A percentile compares a stretch with the other conserved stretches of the same genome.
Conservation (phyloP, 2,329 filamentous ascomycete species). For the Scortechinia acanthostroma region DNA sequence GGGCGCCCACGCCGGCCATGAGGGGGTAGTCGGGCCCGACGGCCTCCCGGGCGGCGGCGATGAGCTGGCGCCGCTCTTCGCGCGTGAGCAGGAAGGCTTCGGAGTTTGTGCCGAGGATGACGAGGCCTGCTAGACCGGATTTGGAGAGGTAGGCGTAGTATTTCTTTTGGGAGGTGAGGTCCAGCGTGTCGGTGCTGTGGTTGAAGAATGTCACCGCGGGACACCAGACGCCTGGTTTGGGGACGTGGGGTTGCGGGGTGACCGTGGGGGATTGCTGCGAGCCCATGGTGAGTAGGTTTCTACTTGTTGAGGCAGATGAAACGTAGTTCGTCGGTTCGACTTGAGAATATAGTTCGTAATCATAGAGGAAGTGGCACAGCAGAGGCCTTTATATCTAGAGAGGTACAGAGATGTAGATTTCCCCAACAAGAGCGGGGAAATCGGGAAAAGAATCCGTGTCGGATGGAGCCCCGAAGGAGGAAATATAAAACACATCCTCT, state of each 20-base stretch:
- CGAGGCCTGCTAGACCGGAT: slow-evolving; percentile 39
- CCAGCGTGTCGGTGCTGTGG: slow-evolving; percentile 34
- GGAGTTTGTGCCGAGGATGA: slow-evolving; percentile 45
- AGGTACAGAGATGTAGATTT: background rate
- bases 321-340: too few species aligned
- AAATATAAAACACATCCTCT: too few species aligned
- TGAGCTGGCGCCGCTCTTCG: slow-evolving; percentile 30
- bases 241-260: slow-evolving; percentile 1
- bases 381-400: background rate
- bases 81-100: slow-evolving; percentile 43
- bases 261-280: background rate
- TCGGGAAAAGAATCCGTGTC: background rate
- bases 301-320: background rate
- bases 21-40: slow-evolving; percentile 33
- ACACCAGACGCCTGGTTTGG: slow-evolving; percentile 30
- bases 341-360: background rate
- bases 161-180: slow-evolving; percentile 34
- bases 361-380: background rate
- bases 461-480: background rate
- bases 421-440: too few species aligned
- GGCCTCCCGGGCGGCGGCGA: slow-evolving; percentile 29
- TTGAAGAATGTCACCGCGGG: slow-evolving; percentile 47
- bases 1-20: slow-evolving; percentile 37
- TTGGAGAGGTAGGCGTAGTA: slow-evolving; percentile 41
- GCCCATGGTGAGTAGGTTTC: slow-evolving; percentile 1